A percentile compares a stretch with the other conserved stretches of the same genome.
Evolutionary conservation across 257 asterid genomes (phyloP).

Genomic region (Cinchona pubescens): DNA sequence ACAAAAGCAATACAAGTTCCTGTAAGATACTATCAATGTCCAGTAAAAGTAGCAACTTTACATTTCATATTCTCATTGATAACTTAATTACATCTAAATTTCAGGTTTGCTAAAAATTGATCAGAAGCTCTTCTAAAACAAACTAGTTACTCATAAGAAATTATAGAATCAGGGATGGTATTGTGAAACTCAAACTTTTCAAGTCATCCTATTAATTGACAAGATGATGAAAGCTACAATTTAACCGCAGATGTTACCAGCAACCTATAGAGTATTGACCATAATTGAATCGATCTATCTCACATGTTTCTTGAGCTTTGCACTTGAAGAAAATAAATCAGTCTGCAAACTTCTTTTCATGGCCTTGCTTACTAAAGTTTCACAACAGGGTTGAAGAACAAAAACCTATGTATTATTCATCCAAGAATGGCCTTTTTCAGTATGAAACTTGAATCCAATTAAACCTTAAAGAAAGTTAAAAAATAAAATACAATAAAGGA

Average conservation of each 20-base stretch:
- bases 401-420: background rate
- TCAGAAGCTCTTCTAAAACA: background rate
- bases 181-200: background rate
- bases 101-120: background rate
- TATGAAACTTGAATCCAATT: too few species aligned
- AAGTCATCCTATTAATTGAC: background rate
- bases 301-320: background rate
- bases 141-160: background rate
- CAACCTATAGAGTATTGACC: background rate
- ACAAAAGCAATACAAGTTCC: conserved; percentile 14
- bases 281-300: background rate
- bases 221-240: background rate
- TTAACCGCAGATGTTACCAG: background rate
- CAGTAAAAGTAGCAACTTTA: background rate
- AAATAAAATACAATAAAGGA: background rate
- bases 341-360: background rate
- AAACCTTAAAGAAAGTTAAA: too few species aligned
- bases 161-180: background rate
- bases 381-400: background rate
- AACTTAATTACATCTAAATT: background rate
- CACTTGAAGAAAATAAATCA: background rate
- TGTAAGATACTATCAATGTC: conserved; percentile 12
- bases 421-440: background rate
- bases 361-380: background rate
- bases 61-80: background rate